Base-by-base conservation (phyloP, 1,284 basidiomycete species). In the Inonotus hispidus region DNA sequence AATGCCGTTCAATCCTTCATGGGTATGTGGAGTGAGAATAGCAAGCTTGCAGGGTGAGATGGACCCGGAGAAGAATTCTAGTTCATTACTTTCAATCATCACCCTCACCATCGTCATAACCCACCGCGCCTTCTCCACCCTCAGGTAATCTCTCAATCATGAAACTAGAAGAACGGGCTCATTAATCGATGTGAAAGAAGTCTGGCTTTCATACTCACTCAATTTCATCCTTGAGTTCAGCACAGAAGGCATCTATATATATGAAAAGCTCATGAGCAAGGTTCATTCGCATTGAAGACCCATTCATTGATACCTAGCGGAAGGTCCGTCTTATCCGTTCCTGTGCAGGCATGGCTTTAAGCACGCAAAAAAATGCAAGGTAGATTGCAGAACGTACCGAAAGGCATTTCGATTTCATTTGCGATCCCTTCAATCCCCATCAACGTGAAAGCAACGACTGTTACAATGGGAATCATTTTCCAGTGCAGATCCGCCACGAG, bases 381-480 rank as follows among this genome's bases (percentile, higher is more conserved):
- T 43, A 14, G 8, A 43, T 43, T 52, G 11, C 4, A 35, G 14
- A n/a, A 73, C 79, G 61, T 64, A 87, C 87, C 88, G 64, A 90
- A 91, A 1, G 93, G 93, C 87, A 91, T 90, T 71, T 95, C 93
- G 65, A 95, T 92, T 73, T 94, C 87, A 64, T 93, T 88, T 0
- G 93, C 93, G 64, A 96, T 95, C 10, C 93, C 93, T 74, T 96
- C 94, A 58, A 96, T 89, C 11, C 93, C 93, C 88, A 94, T 93
- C 64, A 95, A 82, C 3, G 90, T 94, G 74, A 95, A 92, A 13
- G 90, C 87, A 35, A 93, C 87, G 2, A 89, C 84, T 23, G 89
- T 90, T 10, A 92, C 85, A 32, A 95, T 79, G n/a, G 89, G 90
- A 19, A 95, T 78, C 71, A 88, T 90, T 53, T 81, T 81, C 90